Conservation (phyloP, 768 basidiomycete genomes). For the Suillus cothurnatus region DNA sequence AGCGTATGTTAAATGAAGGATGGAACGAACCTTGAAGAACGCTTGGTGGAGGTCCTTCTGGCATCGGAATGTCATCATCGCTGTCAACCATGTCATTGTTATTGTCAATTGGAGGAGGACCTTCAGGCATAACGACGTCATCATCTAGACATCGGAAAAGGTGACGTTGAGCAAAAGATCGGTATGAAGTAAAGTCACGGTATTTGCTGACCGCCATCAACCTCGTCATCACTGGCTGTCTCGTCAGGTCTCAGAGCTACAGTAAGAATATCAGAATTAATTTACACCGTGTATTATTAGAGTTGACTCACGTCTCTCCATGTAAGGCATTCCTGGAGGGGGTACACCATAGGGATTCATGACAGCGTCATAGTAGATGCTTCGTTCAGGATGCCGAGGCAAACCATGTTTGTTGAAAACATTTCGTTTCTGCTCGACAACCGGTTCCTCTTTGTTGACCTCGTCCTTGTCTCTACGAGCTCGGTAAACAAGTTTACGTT, state of each 20-base stretch:
- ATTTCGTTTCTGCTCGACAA: conserved; percentile 55
- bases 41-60: conserved; percentile 73
- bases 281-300: neutral
- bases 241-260: conserved; percentile 66
- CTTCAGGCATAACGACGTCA: conserved; percentile 66
- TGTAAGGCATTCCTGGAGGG: conserved; percentile 97
- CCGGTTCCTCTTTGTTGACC: conserved; percentile 42
- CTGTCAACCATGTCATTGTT: conserved; percentile 48
- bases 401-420: conserved; percentile 83
- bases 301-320: conserved; percentile 70
- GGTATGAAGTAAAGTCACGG: conserved; percentile 6
- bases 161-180: conserved; percentile 4
- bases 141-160: conserved; percentile 42
- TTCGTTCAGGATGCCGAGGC: conserved; percentile 88
- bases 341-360: conserved; percentile 94
- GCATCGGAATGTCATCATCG: conserved; percentile 90
- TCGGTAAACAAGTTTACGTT: conserved; percentile 80
- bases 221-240: conserved; percentile 63
- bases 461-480: conserved; percentile 46
- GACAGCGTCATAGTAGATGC: conserved; percentile 89
- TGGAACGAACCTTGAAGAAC: conserved; percentile 19
- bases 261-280: conserved; percentile 8
- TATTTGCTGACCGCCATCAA: conserved; percentile 38
- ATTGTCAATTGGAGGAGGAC: conserved; percentile 51
- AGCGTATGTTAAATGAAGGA: neutral